Evolutionary conservation across 805 yeast species (phyloP).

Genomic region (Lipomyces chichibuensis): DNA sequence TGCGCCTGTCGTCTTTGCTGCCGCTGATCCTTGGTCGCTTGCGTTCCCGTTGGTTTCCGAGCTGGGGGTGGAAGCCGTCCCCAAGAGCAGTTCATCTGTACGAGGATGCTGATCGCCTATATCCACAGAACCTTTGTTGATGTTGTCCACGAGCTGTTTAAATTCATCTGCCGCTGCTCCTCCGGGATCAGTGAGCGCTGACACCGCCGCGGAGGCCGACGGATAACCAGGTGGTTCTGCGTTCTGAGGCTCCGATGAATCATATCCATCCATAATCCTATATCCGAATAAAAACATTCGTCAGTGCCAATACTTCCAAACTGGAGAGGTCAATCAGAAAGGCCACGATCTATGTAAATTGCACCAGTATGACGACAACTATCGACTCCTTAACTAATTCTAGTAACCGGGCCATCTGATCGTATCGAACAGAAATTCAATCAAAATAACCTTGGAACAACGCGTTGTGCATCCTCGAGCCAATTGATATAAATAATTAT

Average conservation of each 20-base stretch:
- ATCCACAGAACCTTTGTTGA: not conserved
- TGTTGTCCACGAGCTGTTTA: slow-evolving; percentile 6
- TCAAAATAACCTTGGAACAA: no score
- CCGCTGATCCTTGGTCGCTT: not conserved
- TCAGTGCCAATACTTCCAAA: not conserved
- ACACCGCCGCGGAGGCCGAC: slow-evolving; percentile 16
- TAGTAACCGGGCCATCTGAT: no score
- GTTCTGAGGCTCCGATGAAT: slow-evolving; percentile 21
- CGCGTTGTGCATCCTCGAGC: no score
- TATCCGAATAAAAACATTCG: not conserved
- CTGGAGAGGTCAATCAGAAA: not conserved
- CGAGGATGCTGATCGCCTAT: not conserved
- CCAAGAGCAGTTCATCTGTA: not conserved
- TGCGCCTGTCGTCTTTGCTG: not conserved
- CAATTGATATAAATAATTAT: no score
- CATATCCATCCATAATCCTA: slow-evolving; percentile 36
- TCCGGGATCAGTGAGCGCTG: slow-evolving; percentile 11
- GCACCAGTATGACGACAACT: not conserved
- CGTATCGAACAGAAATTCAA: not conserved
- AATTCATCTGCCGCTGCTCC: slow-evolving; percentile 11
- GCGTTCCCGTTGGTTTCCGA: not conserved
- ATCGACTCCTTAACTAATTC: not conserved
- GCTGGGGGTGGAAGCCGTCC: slow-evolving; percentile 1
- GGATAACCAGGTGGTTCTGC: slow-evolving; percentile 14
- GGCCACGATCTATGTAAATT: not conserved